Evolutionary conservation across 495 filamentous ascomycete species (phyloP).

Genomic region (Penicillium pancosmium): DNA sequence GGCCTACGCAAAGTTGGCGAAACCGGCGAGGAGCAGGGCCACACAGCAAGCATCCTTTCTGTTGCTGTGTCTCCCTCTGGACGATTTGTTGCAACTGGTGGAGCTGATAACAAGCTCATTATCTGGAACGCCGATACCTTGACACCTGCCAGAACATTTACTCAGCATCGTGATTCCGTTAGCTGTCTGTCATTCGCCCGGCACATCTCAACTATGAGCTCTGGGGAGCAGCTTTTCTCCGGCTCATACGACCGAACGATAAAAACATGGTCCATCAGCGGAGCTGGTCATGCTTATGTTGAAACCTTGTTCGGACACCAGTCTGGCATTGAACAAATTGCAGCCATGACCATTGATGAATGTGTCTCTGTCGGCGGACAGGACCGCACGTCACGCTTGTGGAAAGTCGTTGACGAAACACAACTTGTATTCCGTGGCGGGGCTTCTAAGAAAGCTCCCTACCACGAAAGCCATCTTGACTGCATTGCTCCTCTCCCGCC

Average conservation of each 20-base stretch:
- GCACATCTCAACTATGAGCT: conserved; percentile 63
- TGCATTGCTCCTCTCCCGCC: conserved; percentile 87
- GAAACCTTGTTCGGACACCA: conserved; percentile 97
- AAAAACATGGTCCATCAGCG: conserved; percentile 77
- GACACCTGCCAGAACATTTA: conserved; percentile 77
- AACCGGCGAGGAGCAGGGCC: conserved; percentile 69
- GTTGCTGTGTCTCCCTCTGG: conserved; percentile 88
- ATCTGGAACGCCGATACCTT: conserved; percentile 83
- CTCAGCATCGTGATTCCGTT: conserved; percentile 88
- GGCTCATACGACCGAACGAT: conserved; percentile 86
- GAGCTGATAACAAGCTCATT: conserved; percentile 76
- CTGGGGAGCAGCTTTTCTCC: conserved; percentile 83
- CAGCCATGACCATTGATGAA: conserved; percentile 79
- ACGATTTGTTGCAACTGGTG: conserved; percentile 88
- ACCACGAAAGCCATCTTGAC: conserved; percentile 86
- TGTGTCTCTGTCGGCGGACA: conserved; percentile 88
- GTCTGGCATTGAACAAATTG: conserved; percentile 81
- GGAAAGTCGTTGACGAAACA: conserved; percentile 95
- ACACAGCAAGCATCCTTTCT: conserved; percentile 73
- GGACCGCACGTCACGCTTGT: conserved; percentile 90
- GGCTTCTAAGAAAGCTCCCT: conserved; percentile 52
- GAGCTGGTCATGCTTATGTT: conserved; percentile 70
- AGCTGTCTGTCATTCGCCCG: conserved; percentile 81
- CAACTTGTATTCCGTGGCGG: conserved; percentile 94
- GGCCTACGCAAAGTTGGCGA: conserved; percentile 65